A percentile compares a stretch with the other conserved stretches of the same genome.
Conservation (phyloP, 1,139 yeast species). For the Blastobotrys ciferrii region DNA sequence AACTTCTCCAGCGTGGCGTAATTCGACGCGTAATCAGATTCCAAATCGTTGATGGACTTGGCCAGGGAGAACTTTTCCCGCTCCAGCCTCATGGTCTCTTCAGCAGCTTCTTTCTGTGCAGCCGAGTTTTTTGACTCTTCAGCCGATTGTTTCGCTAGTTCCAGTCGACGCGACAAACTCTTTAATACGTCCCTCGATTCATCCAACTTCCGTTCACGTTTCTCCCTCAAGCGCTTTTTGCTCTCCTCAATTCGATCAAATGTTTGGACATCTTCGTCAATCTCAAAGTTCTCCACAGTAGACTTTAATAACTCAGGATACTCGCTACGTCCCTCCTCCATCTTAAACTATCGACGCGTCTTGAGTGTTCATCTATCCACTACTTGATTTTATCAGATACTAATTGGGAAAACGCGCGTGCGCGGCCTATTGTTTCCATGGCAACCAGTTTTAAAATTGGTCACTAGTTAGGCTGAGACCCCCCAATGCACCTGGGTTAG, state of each 20-base stretch:
- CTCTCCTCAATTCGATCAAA: constrained; percentile 25
- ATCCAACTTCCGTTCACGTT: constrained; percentile 21
- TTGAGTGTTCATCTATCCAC: too few relatives aligned
- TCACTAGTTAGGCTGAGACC: too few relatives aligned
- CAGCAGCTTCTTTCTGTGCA: constrained; percentile 31
- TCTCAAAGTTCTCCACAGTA: constrained; percentile 49
- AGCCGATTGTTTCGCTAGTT: constrained; percentile 31
- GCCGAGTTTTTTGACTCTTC: constrained; percentile 36
- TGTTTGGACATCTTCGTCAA: constrained; percentile 46
- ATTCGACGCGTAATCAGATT: constrained; percentile 49
- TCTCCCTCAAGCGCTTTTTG: constrained; percentile 21
- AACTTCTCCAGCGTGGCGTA: constrained; percentile 46
- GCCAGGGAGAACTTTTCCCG: constrained; percentile 54
- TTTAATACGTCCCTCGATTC: constrained; percentile 24
- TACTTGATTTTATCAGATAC: too few relatives aligned
- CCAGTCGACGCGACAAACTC: constrained; percentile 33
- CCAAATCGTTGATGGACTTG: constrained; percentile 56
- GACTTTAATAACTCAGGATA: constrained; percentile 20
- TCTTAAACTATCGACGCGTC: too few relatives aligned
- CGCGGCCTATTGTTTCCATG: too few relatives aligned
- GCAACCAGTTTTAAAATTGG: too few relatives aligned
- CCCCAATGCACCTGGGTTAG: too few relatives aligned
- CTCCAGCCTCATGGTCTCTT: constrained; percentile 41
- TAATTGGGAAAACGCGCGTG: too few relatives aligned
- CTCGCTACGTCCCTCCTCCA: constrained; percentile 6